Evolutionary conservation across 805 yeast genomes (phyloP).

Genomic region (Sugiyamaella marilandica): DNA sequence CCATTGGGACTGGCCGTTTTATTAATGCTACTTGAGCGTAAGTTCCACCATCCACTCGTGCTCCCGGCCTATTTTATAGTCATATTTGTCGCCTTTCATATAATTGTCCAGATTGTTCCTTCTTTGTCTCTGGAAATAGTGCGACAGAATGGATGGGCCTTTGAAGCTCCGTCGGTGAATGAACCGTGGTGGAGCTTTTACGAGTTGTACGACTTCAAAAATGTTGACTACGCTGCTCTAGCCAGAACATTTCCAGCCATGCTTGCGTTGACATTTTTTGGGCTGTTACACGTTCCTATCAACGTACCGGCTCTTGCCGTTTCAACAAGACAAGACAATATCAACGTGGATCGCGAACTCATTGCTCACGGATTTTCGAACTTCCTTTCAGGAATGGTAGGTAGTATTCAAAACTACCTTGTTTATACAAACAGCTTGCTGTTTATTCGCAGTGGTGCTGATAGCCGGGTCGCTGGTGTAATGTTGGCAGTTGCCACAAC

Average conservation of each 20-base stretch:
- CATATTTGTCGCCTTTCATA: constrained; percentile 67
- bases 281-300: constrained; percentile 93
- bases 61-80: constrained; percentile 76
- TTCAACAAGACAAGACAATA: constrained; percentile 68
- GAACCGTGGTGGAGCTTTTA: constrained; percentile 91
- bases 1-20: constrained; percentile 62
- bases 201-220: constrained; percentile 57
- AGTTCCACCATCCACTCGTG: constrained; percentile 61
- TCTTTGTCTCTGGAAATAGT: constrained; percentile 55
- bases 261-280: constrained; percentile 94
- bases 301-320: constrained; percentile 97
- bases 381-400: constrained; percentile 72
- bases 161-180: constrained; percentile 54
- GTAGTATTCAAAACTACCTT: constrained; percentile 89
- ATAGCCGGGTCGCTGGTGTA: constrained; percentile 83
- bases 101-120: constrained; percentile 61
- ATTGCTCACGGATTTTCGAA: constrained; percentile 94
- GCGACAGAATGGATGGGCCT: constrained; percentile 80
- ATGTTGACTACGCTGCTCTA: constrained; percentile 73
- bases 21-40: constrained; percentile 59
- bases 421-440: constrained; percentile 92
- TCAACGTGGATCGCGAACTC: constrained; percentile 87
- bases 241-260: constrained; percentile 77
- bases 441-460: constrained; percentile 93
- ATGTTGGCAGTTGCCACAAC: constrained; percentile 79